Base-by-base conservation (phyloP, 805 yeast genomes). In the Saturnispora halmiae region DNA sequence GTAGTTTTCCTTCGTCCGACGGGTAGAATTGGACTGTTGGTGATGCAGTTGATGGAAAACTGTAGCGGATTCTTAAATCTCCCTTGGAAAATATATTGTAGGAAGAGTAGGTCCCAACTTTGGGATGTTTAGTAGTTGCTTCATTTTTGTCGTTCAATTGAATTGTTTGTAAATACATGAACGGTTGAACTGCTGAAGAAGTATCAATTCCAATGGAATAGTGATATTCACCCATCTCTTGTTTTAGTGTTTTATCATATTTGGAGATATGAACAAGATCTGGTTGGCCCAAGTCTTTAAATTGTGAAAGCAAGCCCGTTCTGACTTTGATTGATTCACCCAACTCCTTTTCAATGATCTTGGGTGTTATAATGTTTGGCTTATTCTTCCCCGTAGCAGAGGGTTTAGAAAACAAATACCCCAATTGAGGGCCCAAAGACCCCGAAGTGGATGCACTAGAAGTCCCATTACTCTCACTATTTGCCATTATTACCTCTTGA, bases 51-150 rank as follows among this genome's bases (percentile, higher is more conserved):
- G 74, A 75, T 0, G 82, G 81, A 46, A 76, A 71, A 34, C 68
- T 66, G 15, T 74, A 70, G 52, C 77, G 57, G 50, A 86, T 75
- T 16, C 96, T 67, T 30, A 88, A 63, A 57, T 90, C 98, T 4
- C 80, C 71, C 41, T 70, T 71, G 29, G 77, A 65, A 52, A 92
- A 84, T 15, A 80, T 69, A 58, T 92, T 88, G 63, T 77, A 85
- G 13, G 78, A 60, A 57, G 86, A 80, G 48, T 69, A 77, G 0
- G 85, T 77, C 18, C 72, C 72, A 34, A 71, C 45, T 22, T 47
- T 47, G 3, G 59, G 57, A 38, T 57, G 62, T 45, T 51, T 60
- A 46, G 42, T 53, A 14, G 54, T 51, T 25, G 56, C 54, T 11
- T 44, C 29, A 5, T 40, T 35, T 36, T 47, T 47, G 37, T 54